Evolutionary conservation across 1,284 basidiomycete species (phyloP).

Genomic region (Neolentinus lepideus): DNA sequence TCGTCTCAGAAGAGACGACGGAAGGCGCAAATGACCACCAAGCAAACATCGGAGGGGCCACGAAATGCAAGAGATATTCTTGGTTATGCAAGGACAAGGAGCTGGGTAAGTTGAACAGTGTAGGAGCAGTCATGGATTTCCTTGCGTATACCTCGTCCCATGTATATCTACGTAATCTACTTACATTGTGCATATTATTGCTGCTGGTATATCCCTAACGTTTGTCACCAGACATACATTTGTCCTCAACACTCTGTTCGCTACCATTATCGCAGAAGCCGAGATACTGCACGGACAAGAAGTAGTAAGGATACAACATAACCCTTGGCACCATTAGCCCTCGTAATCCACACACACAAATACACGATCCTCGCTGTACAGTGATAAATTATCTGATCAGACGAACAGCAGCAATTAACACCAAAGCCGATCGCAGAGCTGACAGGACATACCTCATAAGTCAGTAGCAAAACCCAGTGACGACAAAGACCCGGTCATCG

Average conservation of each 20-base stretch:
- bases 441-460: neutral
- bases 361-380: neutral
- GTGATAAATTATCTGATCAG: neutral
- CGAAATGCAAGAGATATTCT: constrained; percentile 47
- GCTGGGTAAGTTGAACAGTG: constrained; percentile 33
- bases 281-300: too few relatives aligned
- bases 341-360: too few relatives aligned
- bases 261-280: too few relatives aligned
- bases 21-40: constrained; percentile 27
- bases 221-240: too few relatives aligned
- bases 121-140: neutral
- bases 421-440: neutral
- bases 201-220: too few relatives aligned
- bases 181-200: neutral
- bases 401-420: neutral
- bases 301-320: neutral
- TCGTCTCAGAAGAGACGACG: constrained; percentile 26
- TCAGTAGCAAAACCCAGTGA: neutral
- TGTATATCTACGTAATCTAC: neutral
- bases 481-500: neutral
- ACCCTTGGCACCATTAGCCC: too few relatives aligned
- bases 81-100: constrained; percentile 39
- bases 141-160: neutral
- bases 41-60: constrained; percentile 21
- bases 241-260: neutral